phyloP scores from a whole-genome alignment of 257 asterid species.

The Scutellaria barbata region DNA sequence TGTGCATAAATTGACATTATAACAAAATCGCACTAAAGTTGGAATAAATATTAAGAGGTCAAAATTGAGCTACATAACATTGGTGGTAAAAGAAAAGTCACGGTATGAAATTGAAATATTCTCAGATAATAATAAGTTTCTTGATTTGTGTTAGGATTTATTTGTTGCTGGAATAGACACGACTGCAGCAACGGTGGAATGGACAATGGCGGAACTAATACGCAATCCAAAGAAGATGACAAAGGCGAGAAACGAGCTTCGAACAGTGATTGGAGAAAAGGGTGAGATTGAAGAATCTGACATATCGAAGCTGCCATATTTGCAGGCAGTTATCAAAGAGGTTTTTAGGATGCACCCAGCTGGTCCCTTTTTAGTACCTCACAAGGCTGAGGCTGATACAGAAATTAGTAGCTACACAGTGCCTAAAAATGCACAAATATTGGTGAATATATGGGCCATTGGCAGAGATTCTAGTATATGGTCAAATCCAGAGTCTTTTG shows the following conservation, averaged over 20 bases:
- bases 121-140: not conserved
- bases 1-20: no score
- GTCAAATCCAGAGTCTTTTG: slow-evolving; percentile 22
- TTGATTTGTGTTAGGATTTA: slow-evolving; percentile 32
- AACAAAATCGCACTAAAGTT: no score
- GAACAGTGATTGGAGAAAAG: not conserved
- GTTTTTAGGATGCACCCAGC: slow-evolving; percentile 30
- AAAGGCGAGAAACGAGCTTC: slow-evolving; percentile 37
- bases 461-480: slow-evolving; percentile 27
- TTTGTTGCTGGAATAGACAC: slow-evolving; percentile 37
- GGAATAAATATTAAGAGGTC: no score
- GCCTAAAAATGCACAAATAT: slow-evolving; percentile 20
- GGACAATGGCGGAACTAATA: slow-evolving; percentile 44
- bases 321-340: slow-evolving; percentile 33
- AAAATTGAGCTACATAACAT: no score
- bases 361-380: slow-evolving; percentile 31
- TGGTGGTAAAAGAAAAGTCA: no score
- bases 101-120: no score
- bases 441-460: slow-evolving; percentile 27
- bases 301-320: slow-evolving; percentile 27
- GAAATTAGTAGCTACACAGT: slow-evolving; percentile 22
- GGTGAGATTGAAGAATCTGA: slow-evolving; percentile 31
- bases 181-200: slow-evolving; percentile 33
- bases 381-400: slow-evolving; percentile 28
- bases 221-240: slow-evolving; percentile 35